Base-by-base conservation (phyloP, 768 basidiomycete genomes). In the Tephrocybe sp. region DNA sequence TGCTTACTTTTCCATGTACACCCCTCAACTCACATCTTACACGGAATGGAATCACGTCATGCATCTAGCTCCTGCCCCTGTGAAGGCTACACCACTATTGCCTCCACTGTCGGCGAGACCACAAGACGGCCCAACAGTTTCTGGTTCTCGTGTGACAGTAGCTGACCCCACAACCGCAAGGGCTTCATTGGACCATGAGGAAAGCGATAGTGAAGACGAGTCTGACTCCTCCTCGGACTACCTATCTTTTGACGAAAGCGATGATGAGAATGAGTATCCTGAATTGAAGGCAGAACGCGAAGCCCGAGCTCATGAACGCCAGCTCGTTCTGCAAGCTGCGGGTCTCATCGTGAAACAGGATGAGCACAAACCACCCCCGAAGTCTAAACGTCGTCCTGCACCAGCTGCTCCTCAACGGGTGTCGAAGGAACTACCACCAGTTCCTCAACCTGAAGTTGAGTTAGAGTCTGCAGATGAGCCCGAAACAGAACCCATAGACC, bases 291-390 rank as follows among this genome's bases (percentile, higher is more conserved):
- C 74, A 37, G 82, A 85, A 47, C 72, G 71, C 10, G 76, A 76
- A 45, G 79, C 81, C 15, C 81, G 90, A 25, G 91, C 85, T 50
- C 69, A 78, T 15, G 93, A 96, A 63, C 76, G 91, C 18, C 83
- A 83, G 58, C 78, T 86, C 17, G 91, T 97, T 6, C 72, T 98
- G n/a, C 84, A 91, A 62, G 89, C 91, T 0, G 93, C 93, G 0
- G 95, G 95, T 2, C 72, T 97, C 21, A 83, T 92, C 50, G 77
- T 96, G 40, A 84, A 86, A 56, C 69, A 78, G 32, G 81, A 84
- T 51, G 75, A 77, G 14, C 39, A 38, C 15, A 75, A 75, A 37
- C 74, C 79, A 1, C 83, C 77, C 2, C 76, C 74, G 15, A 69
- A 66, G 6, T 74, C 69, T 8, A 53, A 45, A 57, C 70, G 23